Conservation (phyloP, 306 rosid genomes). For the Casuarina glauca region DNA sequence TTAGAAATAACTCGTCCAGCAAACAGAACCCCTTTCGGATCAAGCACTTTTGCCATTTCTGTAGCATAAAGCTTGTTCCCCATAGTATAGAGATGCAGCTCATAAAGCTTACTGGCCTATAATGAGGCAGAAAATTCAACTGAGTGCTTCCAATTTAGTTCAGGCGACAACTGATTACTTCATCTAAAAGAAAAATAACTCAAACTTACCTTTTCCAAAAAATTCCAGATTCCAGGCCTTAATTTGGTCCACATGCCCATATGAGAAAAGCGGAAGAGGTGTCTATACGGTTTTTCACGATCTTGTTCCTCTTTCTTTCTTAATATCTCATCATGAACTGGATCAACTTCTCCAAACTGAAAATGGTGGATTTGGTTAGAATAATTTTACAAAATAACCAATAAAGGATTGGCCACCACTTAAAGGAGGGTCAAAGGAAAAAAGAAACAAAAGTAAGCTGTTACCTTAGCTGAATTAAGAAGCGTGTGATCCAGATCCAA, state of each 20-base stretch:
- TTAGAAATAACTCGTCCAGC: constrained; percentile 91
- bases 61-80: constrained; percentile 98
- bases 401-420: not conserved
- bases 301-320: constrained; percentile 90
- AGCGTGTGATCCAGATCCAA: constrained; percentile 98
- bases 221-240: constrained; percentile 96
- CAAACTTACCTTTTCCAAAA: constrained; percentile 82
- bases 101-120: constrained; percentile 93
- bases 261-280: constrained; percentile 90
- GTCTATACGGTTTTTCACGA: constrained; percentile 75
- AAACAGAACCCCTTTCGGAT: constrained; percentile 84
- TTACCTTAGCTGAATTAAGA: constrained; percentile 98
- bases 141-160: constrained; percentile 24
- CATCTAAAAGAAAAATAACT: constrained; percentile 7
- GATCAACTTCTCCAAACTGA: constrained; percentile 97
- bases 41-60: constrained; percentile 99
- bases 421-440: not conserved
- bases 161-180: constrained; percentile 16
- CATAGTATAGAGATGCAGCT: constrained; percentile 98
- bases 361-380: constrained; percentile 29
- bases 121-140: constrained; percentile 24
- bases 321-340: constrained; percentile 85
- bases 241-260: constrained; percentile 99
- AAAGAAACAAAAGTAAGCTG: constrained; percentile 26
- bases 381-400: constrained; percentile 21